A percentile compares a stretch with the other conserved stretches of the same genome.
Evolutionary conservation across 192 early-diverging fungal genomes (phyloP).

Genomic region (Linnemannia zychae): DNA sequence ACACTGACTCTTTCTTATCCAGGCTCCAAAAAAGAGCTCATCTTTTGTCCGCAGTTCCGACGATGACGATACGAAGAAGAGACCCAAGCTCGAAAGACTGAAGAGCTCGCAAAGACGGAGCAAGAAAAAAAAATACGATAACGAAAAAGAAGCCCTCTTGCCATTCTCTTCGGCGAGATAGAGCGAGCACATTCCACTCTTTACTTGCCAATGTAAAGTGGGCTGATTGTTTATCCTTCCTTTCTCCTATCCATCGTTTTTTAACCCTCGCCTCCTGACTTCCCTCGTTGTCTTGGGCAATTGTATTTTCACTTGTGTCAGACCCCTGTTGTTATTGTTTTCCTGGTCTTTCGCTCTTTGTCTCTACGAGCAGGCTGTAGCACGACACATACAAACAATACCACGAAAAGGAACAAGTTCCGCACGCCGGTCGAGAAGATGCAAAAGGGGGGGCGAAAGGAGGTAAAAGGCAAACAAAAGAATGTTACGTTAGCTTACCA

Average conservation of each 20-base stretch:
- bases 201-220: neutral
- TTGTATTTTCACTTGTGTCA: neutral
- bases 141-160: neutral
- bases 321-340: neutral
- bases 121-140: neutral
- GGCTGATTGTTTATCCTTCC: neutral
- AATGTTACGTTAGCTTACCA: constrained; percentile 26
- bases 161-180: neutral
- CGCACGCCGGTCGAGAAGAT: neutral
- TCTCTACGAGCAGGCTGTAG: neutral
- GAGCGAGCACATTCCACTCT: neutral
- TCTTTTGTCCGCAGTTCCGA: neutral
- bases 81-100: neutral
- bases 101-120: neutral
- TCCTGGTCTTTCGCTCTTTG: neutral
- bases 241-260: neutral
- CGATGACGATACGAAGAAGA: neutral
- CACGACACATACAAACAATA: neutral
- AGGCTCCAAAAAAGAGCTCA: neutral
- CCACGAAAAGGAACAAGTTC: neutral
- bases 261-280: neutral
- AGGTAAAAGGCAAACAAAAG: neutral
- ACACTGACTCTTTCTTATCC: constrained; percentile 3
- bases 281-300: neutral
- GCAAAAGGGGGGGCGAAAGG: neutral